Base-by-base conservation (phyloP, 2,329 filamentous ascomycete genomes). In the Calonectria pseudoturangicola region DNA sequence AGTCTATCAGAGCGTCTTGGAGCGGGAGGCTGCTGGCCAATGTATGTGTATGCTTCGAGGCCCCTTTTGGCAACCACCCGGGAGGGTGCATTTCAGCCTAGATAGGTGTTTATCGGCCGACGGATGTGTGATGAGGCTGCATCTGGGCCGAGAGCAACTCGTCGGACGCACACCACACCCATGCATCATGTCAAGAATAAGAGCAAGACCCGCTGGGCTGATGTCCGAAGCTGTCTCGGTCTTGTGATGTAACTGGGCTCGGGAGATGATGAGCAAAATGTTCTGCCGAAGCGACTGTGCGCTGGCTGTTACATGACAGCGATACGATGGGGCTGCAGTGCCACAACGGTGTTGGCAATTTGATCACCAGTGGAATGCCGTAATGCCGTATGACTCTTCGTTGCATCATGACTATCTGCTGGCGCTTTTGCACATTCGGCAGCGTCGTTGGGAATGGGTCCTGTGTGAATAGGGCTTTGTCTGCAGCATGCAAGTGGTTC, bases 301-400 rank as follows among this genome's bases (percentile, higher is more conserved):
- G 58, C 28, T 30, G 77, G 58, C 28, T 30, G 77, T 79, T 76
- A 79, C 76, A 73, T 78, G 75, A 68, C 79, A 74, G 73, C 76
- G 66, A 78, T 70, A 73, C 73, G 64, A 79, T 71, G 77, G 74
- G 70, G 69, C 75, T 76, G 74, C 62, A 30, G 75, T 79, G 73
- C 65, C 65, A 73, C 74, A 51, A 73, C 47, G 66, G 70, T 77
- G 77, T 69, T 79, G 77, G 77, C 76, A 79, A 79, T 76, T 71
- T 21, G 66, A 72, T 68, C 58, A 65, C 73, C 78, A 79, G 73
- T 72, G 50, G 68, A 76, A 74, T 21, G 21, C 21, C 21, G 21
- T 76, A 47, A 73, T 21, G 21, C 21, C 72, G 75, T 77, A 79
- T 79, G 77, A 79, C 78, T 79, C 77, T 72, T 72, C 68, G 72